Conservation (phyloP, 108 stramenopile species). For the Seminavis robusta region DNA sequence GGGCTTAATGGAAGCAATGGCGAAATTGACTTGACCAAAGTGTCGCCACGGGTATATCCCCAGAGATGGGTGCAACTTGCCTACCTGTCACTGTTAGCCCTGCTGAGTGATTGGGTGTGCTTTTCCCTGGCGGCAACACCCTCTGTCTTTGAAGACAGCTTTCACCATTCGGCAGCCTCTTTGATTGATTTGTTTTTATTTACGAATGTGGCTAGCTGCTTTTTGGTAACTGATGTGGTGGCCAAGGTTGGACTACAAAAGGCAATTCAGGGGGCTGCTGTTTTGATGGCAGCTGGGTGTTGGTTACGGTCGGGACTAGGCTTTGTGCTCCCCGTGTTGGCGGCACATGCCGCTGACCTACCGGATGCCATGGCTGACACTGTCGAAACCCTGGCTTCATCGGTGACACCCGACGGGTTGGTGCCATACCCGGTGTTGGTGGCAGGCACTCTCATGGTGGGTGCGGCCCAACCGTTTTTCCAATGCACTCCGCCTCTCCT, state of each 20-base stretch:
- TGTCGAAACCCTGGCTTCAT: background rate
- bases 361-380: background rate
- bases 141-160: slow-evolving; percentile 19
- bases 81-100: slow-evolving; percentile 51
- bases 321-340: slow-evolving; percentile 25
- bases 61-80: slow-evolving; percentile 68
- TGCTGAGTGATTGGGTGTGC: slow-evolving; percentile 67
- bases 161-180: slow-evolving; percentile 42
- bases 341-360: slow-evolving; percentile 7
- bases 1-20: background rate
- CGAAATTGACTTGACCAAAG: slow-evolving; percentile 19
- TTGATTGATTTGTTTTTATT: slow-evolving; percentile 73
- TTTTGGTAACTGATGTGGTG: slow-evolving; percentile 62
- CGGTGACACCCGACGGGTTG: background rate
- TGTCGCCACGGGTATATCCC: slow-evolving; percentile 42
- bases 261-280: slow-evolving; percentile 47
- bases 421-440: slow-evolving; percentile 45
- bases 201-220: slow-evolving; percentile 66
- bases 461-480: slow-evolving; percentile 72
- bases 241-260: slow-evolving; percentile 49
- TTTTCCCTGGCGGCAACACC: slow-evolving; percentile 60
- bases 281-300: slow-evolving; percentile 60
- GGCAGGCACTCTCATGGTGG: slow-evolving; percentile 58
- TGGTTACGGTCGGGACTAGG: slow-evolving; percentile 43
- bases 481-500: slow-evolving; percentile 75